These are phyloP conservation scores for Nemania diffusa DNA, from an alignment of 2,329 filamentous ascomycete species.

Conservation along the genomic window DNA sequence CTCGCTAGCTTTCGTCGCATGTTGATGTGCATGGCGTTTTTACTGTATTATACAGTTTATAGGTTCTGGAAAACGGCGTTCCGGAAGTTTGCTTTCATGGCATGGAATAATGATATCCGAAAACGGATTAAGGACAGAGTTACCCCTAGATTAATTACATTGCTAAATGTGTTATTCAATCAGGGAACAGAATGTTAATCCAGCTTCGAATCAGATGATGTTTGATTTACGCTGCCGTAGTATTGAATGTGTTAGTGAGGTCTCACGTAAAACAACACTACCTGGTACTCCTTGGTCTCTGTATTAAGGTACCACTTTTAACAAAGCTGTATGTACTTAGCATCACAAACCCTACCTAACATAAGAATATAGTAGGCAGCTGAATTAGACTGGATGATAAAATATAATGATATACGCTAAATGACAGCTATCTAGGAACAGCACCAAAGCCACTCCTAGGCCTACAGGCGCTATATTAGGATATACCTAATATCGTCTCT, in stretches of 20 bases:
- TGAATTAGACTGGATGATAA: no score
- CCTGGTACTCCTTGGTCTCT: no score
- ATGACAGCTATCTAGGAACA: no score
- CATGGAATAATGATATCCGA: slow-evolving; percentile 30
- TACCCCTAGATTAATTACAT: slow-evolving; percentile 32
- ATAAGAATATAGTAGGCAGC: no score
- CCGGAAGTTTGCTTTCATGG: slow-evolving; percentile 37
- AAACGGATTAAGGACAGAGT: slow-evolving; percentile 23
- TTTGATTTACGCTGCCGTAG: neutral
- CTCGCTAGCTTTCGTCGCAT: slow-evolving; percentile 37
- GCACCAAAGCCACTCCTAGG: neutral
- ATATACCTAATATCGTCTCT: no score
- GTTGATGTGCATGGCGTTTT: slow-evolving; percentile 42
- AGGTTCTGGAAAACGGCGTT: slow-evolving; percentile 47
- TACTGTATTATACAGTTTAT: slow-evolving; percentile 46
- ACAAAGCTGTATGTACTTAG: no score
- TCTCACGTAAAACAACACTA: neutral
- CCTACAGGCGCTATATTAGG: neutral
- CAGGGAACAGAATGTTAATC: slow-evolving; percentile 26
- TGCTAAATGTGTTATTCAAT: slow-evolving; percentile 29
- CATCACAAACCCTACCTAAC: no score
- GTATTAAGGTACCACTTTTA: no score
- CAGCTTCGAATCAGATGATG: neutral
- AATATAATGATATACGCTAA: no score
- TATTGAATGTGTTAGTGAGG: neutral